phyloP scores from a whole-genome alignment of 805 yeast genomes.

The Candida morakotiae region DNA sequence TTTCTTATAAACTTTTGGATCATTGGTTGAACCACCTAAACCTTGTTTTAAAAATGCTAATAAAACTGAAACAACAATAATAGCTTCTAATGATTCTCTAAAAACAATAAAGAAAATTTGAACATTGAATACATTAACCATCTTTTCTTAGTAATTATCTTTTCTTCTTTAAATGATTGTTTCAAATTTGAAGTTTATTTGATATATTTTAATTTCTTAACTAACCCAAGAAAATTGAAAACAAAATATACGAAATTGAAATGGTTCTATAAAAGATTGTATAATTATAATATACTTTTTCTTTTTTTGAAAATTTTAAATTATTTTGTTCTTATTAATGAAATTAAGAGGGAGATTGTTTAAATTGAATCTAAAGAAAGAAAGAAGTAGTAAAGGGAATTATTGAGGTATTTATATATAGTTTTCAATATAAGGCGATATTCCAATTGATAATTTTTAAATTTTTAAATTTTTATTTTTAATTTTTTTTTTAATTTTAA shows the following conservation, averaged over 20 bases:
- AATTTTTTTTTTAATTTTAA: too few relatives aligned
- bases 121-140: conserved; percentile 58
- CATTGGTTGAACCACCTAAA: conserved; percentile 50
- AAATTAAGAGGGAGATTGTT: conserved; percentile 3
- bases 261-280: not conserved
- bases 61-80: conserved; percentile 80
- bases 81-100: conserved; percentile 89
- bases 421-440: too few relatives aligned
- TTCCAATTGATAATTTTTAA: too few relatives aligned
- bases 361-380: conserved; percentile 3
- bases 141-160: conserved; percentile 11
- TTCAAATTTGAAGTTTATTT: too few relatives aligned
- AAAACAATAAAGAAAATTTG: conserved; percentile 82
- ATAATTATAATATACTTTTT: too few relatives aligned
- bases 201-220: too few relatives aligned
- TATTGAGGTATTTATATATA: too few relatives aligned
- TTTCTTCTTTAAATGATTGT: not conserved
- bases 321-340: too few relatives aligned
- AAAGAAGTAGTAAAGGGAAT: not conserved
- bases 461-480: too few relatives aligned
- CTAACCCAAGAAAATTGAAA: too few relatives aligned
- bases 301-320: too few relatives aligned
- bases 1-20: conserved; percentile 48
- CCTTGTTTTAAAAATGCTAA: conserved; percentile 87
- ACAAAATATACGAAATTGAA: too few relatives aligned